Percentiles rank a stretch among this genome's conserved stretches.
Evolutionary conservation across 225 moss, liverwort and hornwort genomes (phyloP).

Genomic region (Sphagnum tenellum): DNA sequence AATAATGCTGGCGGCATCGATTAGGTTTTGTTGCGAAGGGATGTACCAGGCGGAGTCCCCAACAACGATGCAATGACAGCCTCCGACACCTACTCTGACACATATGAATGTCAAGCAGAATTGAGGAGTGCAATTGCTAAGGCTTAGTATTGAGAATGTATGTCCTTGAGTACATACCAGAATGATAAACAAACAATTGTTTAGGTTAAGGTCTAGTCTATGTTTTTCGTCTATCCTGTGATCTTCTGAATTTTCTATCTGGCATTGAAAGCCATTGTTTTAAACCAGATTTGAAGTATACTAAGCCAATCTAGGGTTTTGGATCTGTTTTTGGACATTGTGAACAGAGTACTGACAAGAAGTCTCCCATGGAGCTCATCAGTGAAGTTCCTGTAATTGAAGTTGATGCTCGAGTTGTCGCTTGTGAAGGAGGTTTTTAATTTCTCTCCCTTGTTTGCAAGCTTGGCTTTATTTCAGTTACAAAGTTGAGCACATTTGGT

Average conservation of each 20-base stretch:
- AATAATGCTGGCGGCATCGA: not conserved
- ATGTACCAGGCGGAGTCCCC: no score
- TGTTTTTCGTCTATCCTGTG: not conserved
- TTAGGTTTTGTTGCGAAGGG: no score
- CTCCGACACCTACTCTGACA: not conserved
- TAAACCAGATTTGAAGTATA: not conserved
- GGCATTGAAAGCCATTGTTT: not conserved
- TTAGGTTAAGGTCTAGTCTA: not conserved
- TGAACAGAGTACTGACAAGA: slow-evolving; percentile 30
- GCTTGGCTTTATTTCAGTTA: no score
- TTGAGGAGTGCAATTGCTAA: not conserved
- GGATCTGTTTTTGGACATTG: not conserved
- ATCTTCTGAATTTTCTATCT: not conserved
- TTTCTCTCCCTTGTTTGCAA: not conserved
- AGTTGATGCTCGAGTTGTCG: slow-evolving; percentile 56
- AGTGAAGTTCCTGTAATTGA: slow-evolving; percentile 62
- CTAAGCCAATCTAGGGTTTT: no score
- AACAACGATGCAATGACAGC: no score
- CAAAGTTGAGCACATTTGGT: no score
- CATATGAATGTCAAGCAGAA: not conserved
- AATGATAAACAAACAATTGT: not conserved
- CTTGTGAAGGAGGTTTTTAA: slow-evolving; percentile 72
- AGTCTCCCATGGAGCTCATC: slow-evolving; percentile 76
- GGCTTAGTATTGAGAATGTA: not conserved
- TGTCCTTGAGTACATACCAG: not conserved